A percentile compares a stretch with the other conserved stretches of the same genome.
phyloP scores from a whole-genome alignment of 495 filamentous ascomycete genomes.

The Penicillium pulvis region DNA sequence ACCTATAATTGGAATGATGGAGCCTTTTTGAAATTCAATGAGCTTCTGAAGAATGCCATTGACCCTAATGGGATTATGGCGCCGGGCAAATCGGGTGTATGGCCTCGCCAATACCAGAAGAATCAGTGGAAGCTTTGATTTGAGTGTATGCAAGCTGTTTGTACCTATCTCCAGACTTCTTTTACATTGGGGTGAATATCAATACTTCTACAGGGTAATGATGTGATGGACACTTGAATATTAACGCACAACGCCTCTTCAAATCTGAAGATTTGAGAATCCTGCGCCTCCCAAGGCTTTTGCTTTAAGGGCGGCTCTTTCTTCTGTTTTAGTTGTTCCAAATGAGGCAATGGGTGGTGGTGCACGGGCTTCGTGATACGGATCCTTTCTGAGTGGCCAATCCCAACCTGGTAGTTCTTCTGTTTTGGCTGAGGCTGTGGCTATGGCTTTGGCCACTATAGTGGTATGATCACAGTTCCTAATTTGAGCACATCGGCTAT shows the following conservation, averaged over 20 bases:
- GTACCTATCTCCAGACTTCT: no score
- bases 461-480: no score
- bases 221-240: no score
- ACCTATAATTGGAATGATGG: slow-evolving; percentile 60
- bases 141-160: neutral
- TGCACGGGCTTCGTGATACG: neutral
- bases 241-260: no score
- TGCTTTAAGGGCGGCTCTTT: no score
- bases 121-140: neutral
- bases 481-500: no score
- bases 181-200: no score
- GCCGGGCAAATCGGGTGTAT: slow-evolving; percentile 58
- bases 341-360: no score
- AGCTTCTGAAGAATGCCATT: slow-evolving; percentile 57
- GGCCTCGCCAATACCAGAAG: slow-evolving; percentile 38
- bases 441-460: no score
- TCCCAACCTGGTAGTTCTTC: neutral
- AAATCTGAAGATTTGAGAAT: neutral
- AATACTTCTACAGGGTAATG: no score
- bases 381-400: neutral
- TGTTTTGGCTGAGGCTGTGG: neutral
- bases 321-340: no score
- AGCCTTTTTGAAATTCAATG: slow-evolving; percentile 53
- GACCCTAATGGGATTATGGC: slow-evolving; percentile 61
- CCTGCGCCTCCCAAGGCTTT: no score